Evolutionary conservation across 495 filamentous ascomycete species (phyloP).

Genomic region (Lasiosphaeriaceae sp.): DNA sequence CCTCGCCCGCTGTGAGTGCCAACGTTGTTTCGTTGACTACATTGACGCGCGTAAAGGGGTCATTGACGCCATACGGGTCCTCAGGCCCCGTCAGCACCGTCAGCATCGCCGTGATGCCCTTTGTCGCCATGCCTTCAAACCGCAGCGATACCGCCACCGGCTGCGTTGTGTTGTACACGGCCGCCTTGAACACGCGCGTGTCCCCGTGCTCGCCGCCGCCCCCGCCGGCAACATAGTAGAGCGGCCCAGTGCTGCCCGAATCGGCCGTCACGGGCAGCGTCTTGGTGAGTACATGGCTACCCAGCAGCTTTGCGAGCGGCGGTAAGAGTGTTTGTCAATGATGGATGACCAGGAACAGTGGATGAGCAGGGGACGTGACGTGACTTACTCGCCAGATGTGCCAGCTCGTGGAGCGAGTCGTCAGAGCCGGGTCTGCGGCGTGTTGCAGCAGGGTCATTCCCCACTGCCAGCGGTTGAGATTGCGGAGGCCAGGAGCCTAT

Average conservation of each 20-base stretch:
- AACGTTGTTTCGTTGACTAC: slow-evolving; percentile 39
- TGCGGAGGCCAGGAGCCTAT: slow-evolving; percentile 36
- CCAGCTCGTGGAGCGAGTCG: slow-evolving; percentile 42
- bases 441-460: slow-evolving; percentile 46
- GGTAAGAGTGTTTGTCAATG: slow-evolving; percentile 25
- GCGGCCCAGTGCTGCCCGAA: slow-evolving; percentile 47
- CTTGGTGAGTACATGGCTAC: slow-evolving; percentile 50
- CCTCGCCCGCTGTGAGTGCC: slow-evolving; percentile 40
- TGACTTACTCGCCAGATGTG: slow-evolving; percentile 42
- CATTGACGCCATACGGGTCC: slow-evolving; percentile 37
- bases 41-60: slow-evolving; percentile 32
- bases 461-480: slow-evolving; percentile 43
- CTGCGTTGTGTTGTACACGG: slow-evolving; percentile 60
- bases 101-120: slow-evolving; percentile 46
- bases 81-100: slow-evolving; percentile 55
- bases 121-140: slow-evolving; percentile 49
- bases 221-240: slow-evolving; percentile 56
- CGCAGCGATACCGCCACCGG: slow-evolving; percentile 45
- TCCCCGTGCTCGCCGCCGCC: slow-evolving; percentile 25
- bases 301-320: slow-evolving; percentile 37
- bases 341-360: too few species aligned
- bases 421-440: slow-evolving; percentile 50
- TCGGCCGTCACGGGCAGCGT: slow-evolving; percentile 44
- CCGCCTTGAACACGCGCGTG: slow-evolving; percentile 54
- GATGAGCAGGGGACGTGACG: too few species aligned